A percentile compares a stretch with the other conserved stretches of the same genome.
Conservation (phyloP, 2,329 filamentous ascomycete species). For the Colletotrichum simmondsii region DNA sequence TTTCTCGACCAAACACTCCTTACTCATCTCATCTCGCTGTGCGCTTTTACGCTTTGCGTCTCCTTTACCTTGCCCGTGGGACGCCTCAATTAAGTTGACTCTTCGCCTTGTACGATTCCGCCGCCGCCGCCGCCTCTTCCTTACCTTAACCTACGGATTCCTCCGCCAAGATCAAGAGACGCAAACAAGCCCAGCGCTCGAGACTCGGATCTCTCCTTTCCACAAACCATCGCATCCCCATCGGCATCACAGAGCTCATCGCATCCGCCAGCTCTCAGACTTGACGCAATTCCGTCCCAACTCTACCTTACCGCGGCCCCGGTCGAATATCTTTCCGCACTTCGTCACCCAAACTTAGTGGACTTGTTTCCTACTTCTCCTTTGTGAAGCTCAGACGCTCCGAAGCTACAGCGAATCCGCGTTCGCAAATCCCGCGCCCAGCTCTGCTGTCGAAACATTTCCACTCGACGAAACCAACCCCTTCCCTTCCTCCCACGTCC, state of each 20-base stretch:
- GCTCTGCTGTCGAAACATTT: slow-evolving; percentile 30
- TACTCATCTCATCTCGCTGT: slow-evolving; percentile 23
- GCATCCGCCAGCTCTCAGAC: slow-evolving; percentile 5
- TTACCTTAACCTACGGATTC: neutral
- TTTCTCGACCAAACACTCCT: slow-evolving; percentile 14
- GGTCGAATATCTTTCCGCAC: slow-evolving; percentile 14
- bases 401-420: slow-evolving; percentile 28
- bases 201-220: slow-evolving; percentile 14
- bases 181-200: neutral
- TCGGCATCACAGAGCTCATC: slow-evolving; percentile 7
- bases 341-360: neutral
- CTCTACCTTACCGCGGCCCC: slow-evolving; percentile 2
- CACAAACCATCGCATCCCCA: slow-evolving; percentile 18
- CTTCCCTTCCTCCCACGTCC: slow-evolving; percentile 5
- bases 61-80: neutral
- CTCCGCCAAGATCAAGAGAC: slow-evolving; percentile 13
- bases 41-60: neutral
- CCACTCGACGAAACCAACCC: slow-evolving; percentile 26
- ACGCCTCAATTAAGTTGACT: neutral
- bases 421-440: slow-evolving; percentile 14
- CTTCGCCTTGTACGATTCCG: neutral
- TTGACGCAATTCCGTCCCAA: slow-evolving; percentile 4
- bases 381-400: slow-evolving; percentile 20
- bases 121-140: neutral
- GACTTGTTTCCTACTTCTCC: slow-evolving; percentile 12